These are phyloP conservation scores for Metarhizium rileyi DNA, from an alignment of 2,329 filamentous ascomycete genomes.

Conservation along the genomic window DNA sequence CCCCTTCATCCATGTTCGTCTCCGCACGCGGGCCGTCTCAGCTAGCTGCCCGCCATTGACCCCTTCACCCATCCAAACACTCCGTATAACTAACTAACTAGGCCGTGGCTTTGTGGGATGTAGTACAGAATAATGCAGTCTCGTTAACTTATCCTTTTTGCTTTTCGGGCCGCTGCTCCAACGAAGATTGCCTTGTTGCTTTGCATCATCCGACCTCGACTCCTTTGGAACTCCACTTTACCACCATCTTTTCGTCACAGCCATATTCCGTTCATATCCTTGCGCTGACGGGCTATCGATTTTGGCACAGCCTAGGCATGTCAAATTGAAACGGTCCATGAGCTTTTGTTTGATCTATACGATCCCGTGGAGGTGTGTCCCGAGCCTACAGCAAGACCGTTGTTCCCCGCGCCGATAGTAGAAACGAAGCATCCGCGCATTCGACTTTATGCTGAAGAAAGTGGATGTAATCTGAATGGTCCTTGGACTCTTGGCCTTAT, in stretches of 20 bases:
- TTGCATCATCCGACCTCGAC: no score
- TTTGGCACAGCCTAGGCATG: neutral
- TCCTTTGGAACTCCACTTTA: neutral
- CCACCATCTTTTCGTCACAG: neutral
- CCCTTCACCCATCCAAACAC: no score
- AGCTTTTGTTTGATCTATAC: no score
- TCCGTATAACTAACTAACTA: no score
- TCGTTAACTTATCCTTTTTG: no score
- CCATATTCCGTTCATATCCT: neutral
- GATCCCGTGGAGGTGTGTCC: no score
- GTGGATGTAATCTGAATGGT: neutral
- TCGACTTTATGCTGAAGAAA: neutral
- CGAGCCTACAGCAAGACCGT: no score
- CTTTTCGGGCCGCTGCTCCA: neutral
- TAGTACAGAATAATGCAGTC: no score
- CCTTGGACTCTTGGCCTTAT: neutral
- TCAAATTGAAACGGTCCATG: neutral
- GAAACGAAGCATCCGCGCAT: neutral
- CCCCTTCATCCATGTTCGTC: no score
- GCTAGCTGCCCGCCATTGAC: no score
- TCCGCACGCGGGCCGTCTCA: no score
- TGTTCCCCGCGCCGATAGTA: neutral
- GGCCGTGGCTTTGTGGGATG: no score
- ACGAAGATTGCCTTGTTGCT: neutral
- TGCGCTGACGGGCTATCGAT: neutral